Evolutionary conservation across 2,329 filamentous ascomycete genomes (phyloP).

Genomic region (Lecanicillium sp.): DNA sequence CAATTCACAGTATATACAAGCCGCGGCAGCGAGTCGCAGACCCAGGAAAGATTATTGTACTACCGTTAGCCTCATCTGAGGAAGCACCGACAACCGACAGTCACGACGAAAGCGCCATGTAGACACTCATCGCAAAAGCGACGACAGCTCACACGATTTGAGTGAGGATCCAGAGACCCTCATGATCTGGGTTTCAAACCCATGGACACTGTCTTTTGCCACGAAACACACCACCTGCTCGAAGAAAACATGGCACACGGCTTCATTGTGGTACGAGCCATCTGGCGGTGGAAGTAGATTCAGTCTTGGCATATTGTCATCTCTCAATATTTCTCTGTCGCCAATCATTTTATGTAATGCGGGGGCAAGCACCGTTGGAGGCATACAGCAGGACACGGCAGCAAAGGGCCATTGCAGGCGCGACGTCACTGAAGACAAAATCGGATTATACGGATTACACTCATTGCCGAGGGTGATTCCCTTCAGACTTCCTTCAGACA

Average conservation of each 20-base stretch:
- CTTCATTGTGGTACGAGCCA: slow-evolving; percentile 32
- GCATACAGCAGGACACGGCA: slow-evolving; percentile 42
- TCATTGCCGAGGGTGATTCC: too few species aligned
- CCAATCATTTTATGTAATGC: slow-evolving; percentile 40
- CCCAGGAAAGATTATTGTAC: slow-evolving; percentile 10
- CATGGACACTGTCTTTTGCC: too few species aligned
- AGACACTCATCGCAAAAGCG: too few species aligned
- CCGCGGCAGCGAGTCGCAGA: slow-evolving; percentile 15
- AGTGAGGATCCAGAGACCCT: too few species aligned
- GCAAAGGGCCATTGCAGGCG: slow-evolving; percentile 40
- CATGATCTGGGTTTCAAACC: too few species aligned
- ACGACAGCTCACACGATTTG: too few species aligned
- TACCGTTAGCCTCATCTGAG: slow-evolving; percentile 7
- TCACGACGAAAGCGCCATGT: not conserved
- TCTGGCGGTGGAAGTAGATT: slow-evolving; percentile 35
- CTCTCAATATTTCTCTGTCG: too few species aligned
- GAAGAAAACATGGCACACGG: slow-evolving; percentile 51
- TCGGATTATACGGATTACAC: slow-evolving; percentile 28
- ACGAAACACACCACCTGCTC: too few species aligned
- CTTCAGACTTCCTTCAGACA: too few species aligned
- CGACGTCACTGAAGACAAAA: slow-evolving; percentile 29
- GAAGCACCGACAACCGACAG: not conserved
- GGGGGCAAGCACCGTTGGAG: slow-evolving; percentile 31
- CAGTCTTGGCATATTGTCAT: slow-evolving; percentile 38
- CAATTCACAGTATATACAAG: slow-evolving; percentile 15